Conservation (phyloP, 2,329 filamentous ascomycete genomes). For the Didymella exigua region DNA sequence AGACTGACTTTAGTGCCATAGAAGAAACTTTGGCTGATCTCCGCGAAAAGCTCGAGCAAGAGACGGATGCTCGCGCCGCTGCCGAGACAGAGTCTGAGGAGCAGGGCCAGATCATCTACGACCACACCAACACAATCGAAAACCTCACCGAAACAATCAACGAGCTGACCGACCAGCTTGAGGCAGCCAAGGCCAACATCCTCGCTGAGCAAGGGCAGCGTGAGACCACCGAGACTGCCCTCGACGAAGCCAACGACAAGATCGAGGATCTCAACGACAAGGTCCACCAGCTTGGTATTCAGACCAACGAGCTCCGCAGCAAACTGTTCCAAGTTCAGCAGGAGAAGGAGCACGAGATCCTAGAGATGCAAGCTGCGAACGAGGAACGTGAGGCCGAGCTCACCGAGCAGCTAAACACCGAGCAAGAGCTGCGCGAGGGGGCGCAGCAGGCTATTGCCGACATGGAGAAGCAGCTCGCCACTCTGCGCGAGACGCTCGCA, state of each 20-base stretch:
- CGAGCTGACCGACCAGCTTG: constrained; percentile 49
- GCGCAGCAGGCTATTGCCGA: constrained; percentile 46
- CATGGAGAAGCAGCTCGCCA: constrained; percentile 41
- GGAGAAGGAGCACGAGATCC: constrained; percentile 48
- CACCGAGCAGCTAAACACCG: constrained; percentile 46
- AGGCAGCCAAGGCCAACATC: constrained; percentile 45
- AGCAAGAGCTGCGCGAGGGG: constrained; percentile 47
- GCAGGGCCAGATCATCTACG: constrained; percentile 42
- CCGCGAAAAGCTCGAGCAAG: constrained; percentile 42
- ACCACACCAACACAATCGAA: constrained; percentile 44
- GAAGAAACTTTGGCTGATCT: constrained; percentile 41
- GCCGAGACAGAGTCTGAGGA: constrained; percentile 49
- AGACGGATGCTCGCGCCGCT: constrained; percentile 39
- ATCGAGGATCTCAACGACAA: constrained; percentile 50
- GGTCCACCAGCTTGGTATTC: constrained; percentile 50
- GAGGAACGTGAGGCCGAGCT: constrained; percentile 50
- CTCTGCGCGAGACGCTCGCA: constrained; percentile 43
- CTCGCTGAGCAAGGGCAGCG: constrained; percentile 52
- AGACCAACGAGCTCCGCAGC: constrained; percentile 56
- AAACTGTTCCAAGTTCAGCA: constrained; percentile 56
- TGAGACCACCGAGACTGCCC: constrained; percentile 50
- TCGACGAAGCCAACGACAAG: constrained; percentile 51
- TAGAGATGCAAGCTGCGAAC: constrained; percentile 45
- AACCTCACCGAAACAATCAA: constrained; percentile 41
- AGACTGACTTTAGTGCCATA: constrained; percentile 44